Conservation (phyloP, 2,329 filamentous ascomycete genomes). For the Pseudogymnoascus destructans region DNA sequence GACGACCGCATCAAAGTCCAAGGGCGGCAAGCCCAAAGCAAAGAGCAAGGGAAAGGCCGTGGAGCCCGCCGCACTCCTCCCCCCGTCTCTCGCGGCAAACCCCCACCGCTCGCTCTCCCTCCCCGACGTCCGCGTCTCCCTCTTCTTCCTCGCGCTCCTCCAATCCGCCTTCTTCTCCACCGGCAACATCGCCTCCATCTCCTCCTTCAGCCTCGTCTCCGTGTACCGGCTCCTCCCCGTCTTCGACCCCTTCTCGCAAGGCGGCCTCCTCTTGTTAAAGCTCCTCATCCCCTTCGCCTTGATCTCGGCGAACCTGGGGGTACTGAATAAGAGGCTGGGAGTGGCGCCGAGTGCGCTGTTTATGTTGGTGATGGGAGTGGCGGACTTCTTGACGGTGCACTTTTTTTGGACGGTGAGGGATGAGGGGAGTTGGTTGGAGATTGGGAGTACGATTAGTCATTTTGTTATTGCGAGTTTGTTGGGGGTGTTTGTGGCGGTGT, state of each 20-base stretch:
- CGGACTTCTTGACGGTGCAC: conserved; percentile 81
- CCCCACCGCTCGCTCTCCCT: conserved; percentile 54
- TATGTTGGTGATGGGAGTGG: conserved; percentile 86
- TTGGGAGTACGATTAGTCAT: conserved; percentile 91
- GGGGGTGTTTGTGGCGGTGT: conserved; percentile 76
- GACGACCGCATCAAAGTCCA: not conserved
- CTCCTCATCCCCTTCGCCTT: conserved; percentile 86
- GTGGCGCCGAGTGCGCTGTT: conserved; percentile 83
- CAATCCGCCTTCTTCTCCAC: conserved; percentile 96
- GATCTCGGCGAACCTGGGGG: conserved; percentile 85
- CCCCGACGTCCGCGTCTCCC: conserved; percentile 72
- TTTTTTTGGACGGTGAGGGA: conserved; percentile 98
- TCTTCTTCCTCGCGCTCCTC: conserved; percentile 91
- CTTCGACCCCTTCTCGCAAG: conserved; percentile 89
- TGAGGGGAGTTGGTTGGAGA: conserved; percentile 94
- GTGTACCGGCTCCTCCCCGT: conserved; percentile 78
- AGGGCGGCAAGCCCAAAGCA: not conserved
- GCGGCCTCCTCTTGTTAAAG: conserved; percentile 74
- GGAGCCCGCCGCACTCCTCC: conserved; percentile 6
- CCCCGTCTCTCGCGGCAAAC: conserved; percentile 20
- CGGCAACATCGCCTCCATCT: conserved; percentile 88
- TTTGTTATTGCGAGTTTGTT: conserved; percentile 85
- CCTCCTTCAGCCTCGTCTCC: conserved; percentile 84
- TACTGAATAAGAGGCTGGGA: conserved; percentile 71
- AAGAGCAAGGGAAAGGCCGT: conserved; percentile 15